Conservation (phyloP, 2,329 filamentous ascomycete genomes). For the Gaeumannomyces tritici region DNA sequence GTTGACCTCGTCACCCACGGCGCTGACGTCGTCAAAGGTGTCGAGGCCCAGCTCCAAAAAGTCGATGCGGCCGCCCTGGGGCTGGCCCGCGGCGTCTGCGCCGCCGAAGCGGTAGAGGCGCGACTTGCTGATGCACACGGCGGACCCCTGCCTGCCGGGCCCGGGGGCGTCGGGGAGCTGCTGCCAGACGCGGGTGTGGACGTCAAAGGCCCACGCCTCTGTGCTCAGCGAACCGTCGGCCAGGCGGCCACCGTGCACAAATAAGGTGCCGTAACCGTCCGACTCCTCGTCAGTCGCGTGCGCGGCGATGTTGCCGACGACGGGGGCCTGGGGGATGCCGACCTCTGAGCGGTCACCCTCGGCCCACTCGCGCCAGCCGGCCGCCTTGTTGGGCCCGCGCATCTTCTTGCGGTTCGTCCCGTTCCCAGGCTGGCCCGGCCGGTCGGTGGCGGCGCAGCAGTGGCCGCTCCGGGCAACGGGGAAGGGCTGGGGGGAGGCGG, state of each 20-base stretch:
- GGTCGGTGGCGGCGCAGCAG: slow-evolving; percentile 18
- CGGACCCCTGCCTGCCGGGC: slow-evolving; percentile 55
- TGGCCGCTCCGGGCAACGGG: slow-evolving; percentile 67
- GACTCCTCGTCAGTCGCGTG: slow-evolving; percentile 49
- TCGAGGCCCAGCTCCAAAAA: slow-evolving; percentile 50
- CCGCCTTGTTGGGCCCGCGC: not conserved
- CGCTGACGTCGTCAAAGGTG: slow-evolving; percentile 38
- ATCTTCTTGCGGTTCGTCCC: slow-evolving; percentile 17
- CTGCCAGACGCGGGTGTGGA: slow-evolving; percentile 55
- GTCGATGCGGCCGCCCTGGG: slow-evolving; percentile 61
- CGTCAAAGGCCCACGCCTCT: slow-evolving; percentile 73
- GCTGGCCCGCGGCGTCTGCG: slow-evolving; percentile 59
- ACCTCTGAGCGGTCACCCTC: slow-evolving; percentile 42
- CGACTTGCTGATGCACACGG: slow-evolving; percentile 53
- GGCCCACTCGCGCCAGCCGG: slow-evolving; percentile 43
- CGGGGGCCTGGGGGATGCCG: slow-evolving; percentile 49
- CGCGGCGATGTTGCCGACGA: slow-evolving; percentile 47
- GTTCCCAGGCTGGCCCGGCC: slow-evolving; percentile 33
- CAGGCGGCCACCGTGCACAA: slow-evolving; percentile 69
- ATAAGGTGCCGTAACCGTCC: slow-evolving; percentile 57
- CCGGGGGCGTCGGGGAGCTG: slow-evolving; percentile 58
- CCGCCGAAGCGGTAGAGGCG: slow-evolving; percentile 73
- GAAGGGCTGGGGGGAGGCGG: slow-evolving; percentile 24
- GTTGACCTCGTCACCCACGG: slow-evolving; percentile 36
- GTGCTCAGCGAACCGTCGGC: slow-evolving; percentile 47